Percentiles rank a stretch among this genome's conserved stretches.
These are phyloP conservation scores for Striga hermonthica DNA, from an alignment of 305 asterid species.

Conservation along the genomic window DNA sequence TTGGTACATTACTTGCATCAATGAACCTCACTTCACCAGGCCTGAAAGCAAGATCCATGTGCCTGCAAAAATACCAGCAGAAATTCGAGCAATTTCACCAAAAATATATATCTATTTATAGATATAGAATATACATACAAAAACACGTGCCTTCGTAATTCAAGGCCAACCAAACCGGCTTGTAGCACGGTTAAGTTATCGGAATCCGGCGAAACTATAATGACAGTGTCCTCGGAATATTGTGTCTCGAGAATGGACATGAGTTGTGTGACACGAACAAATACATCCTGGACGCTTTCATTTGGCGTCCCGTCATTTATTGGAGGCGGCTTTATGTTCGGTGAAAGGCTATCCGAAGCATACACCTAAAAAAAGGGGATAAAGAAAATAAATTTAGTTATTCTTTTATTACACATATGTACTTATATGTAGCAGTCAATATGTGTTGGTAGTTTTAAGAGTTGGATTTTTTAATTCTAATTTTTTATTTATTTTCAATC, in stretches of 20 bases:
- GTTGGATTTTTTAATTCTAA: too few relatives aligned
- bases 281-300: slow-evolving; percentile 81
- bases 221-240: slow-evolving; percentile 42
- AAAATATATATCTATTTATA: neutral
- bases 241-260: slow-evolving; percentile 96
- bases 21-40: slow-evolving; percentile 85
- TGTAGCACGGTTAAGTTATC: slow-evolving; percentile 75
- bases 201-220: slow-evolving; percentile 89
- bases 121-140: neutral
- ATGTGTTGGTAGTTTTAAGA: too few relatives aligned
- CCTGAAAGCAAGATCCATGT: slow-evolving; percentile 58
- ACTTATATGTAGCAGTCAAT: too few relatives aligned
- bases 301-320: slow-evolving; percentile 83
- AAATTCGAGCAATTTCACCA: too few relatives aligned
- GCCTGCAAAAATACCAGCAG: slow-evolving; percentile 48
- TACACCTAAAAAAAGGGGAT: slow-evolving; percentile 44
- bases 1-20: slow-evolving; percentile 63
- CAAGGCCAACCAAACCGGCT: slow-evolving; percentile 85
- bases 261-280: slow-evolving; percentile 89
- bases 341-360: slow-evolving; percentile 71
- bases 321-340: slow-evolving; percentile 82
- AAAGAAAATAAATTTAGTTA: too few relatives aligned
- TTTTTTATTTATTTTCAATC: neutral
- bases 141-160: slow-evolving; percentile 64
- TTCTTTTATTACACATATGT: too few relatives aligned